Percentiles rank a stretch among this genome's conserved stretches.
Conservation (phyloP, 192 early-diverging fungal species). For the Coemansia sp. region DNA sequence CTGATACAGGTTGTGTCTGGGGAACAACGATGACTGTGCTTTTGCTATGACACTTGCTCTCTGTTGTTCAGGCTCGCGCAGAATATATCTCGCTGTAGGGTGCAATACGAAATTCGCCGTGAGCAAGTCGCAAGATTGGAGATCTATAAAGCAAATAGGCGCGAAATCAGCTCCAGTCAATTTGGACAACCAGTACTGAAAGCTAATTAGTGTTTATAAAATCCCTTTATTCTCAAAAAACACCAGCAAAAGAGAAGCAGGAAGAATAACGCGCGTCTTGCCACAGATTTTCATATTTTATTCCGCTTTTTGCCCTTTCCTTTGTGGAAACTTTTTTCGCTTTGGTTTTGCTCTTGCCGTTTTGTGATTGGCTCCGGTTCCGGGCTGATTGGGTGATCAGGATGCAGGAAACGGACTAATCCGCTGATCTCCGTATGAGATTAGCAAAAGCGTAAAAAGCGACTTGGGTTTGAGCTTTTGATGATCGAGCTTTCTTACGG, state of each 20-base stretch:
- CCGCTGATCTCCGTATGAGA: not conserved
- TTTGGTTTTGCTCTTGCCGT: not conserved
- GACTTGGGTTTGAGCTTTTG: no score
- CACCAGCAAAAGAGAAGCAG: constrained; percentile 1
- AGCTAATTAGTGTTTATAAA: not conserved
- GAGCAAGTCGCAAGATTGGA: not conserved
- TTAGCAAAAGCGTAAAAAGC: no score
- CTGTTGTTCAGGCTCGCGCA: not conserved
- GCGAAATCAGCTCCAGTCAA: not conserved
- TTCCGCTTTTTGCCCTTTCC: not conserved
- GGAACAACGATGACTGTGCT: not conserved
- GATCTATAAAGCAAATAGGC: not conserved
- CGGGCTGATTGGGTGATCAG: not conserved
- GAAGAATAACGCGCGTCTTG: not conserved
- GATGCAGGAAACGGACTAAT: not conserved
- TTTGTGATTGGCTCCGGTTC: not conserved
- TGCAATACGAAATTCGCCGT: not conserved
- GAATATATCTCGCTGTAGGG: not conserved
- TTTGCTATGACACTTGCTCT: not conserved
- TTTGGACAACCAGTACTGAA: not conserved
- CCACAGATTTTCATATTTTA: not conserved
- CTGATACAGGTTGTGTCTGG: not conserved
- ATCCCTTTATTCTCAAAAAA: not conserved
- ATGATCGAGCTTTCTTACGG: no score
- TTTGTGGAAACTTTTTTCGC: not conserved